phyloP scores from a whole-genome alignment of 2,329 filamentous ascomycete species.

The Mollisiaceae sp. region DNA sequence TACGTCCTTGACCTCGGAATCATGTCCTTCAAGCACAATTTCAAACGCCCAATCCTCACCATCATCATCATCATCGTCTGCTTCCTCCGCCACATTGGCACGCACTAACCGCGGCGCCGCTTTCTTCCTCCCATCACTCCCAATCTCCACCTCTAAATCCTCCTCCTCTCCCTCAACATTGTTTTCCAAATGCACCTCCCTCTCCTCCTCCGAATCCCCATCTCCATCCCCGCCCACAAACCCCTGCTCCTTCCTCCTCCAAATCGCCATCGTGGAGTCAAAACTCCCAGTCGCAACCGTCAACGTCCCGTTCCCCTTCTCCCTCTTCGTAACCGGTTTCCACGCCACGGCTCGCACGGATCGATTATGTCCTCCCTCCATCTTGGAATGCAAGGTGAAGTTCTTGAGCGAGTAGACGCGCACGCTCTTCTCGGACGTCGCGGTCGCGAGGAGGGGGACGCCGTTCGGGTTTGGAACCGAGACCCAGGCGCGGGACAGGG shows the following conservation, averaged over 20 bases:
- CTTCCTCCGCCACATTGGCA: slow-evolving; percentile 42
- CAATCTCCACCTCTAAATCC: slow-evolving; percentile 52
- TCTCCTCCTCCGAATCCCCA: slow-evolving; percentile 40
- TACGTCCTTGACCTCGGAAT: slow-evolving; percentile 87
- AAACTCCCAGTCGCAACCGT: slow-evolving; percentile 93
- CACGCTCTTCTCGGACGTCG: slow-evolving; percentile 83
- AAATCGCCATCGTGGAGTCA: slow-evolving; percentile 87
- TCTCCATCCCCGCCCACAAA: slow-evolving; percentile 9
- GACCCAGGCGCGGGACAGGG: slow-evolving; percentile 80
- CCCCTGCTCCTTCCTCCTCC: slow-evolving; percentile 63
- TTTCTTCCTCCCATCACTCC: slow-evolving; percentile 29
- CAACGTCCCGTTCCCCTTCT: slow-evolving; percentile 62
- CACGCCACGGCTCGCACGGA: slow-evolving; percentile 86
- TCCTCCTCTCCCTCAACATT: slow-evolving; percentile 33
- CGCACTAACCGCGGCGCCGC: slow-evolving; percentile 31
- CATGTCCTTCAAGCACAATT: slow-evolving; percentile 91
- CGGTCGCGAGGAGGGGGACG: slow-evolving; percentile 86
- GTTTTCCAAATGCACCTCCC: slow-evolving; percentile 40
- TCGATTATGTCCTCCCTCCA: slow-evolving; percentile 88
- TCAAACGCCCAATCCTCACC: slow-evolving; percentile 89
- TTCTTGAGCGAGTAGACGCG: slow-evolving; percentile 87
- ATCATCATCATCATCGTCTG: slow-evolving; percentile 48
- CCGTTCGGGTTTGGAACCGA: slow-evolving; percentile 79
- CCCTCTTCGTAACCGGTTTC: slow-evolving; percentile 72
- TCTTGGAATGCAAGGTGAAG: slow-evolving; percentile 77